Percentiles rank a stretch among this genome's conserved stretches.
Conservation (phyloP, 257 asterid species). For the Solanum raphanifolium region DNA sequence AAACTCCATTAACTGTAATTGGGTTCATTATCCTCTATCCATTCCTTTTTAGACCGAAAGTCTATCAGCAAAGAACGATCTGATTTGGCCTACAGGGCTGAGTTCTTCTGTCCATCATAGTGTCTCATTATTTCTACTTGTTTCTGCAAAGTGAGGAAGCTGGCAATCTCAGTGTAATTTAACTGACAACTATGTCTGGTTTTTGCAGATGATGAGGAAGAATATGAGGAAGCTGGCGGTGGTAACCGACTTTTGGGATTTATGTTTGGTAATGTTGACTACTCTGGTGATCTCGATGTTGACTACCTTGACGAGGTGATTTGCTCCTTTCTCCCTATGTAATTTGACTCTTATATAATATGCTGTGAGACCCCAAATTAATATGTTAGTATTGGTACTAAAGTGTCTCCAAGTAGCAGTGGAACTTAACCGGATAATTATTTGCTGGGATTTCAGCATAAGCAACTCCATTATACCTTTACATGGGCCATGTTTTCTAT, state of each 20-base stretch:
- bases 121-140: not conserved
- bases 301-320: constrained; percentile 98
- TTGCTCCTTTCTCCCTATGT: not conserved
- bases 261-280: constrained; percentile 96
- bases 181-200: not conserved
- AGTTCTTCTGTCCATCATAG: not conserved
- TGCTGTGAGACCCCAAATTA: not conserved
- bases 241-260: constrained; percentile 83
- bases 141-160: not conserved
- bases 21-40: not conserved
- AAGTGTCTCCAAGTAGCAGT: not conserved
- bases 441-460: not conserved
- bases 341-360: not conserved
- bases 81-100: not conserved
- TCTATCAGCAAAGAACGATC: not conserved
- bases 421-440: not conserved
- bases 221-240: constrained; percentile 75
- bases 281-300: constrained; percentile 94
- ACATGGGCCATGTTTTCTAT: not conserved
- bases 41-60: not conserved
- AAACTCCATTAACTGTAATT: not conserved
- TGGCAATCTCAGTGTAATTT: not conserved
- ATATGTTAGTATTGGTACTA: not conserved
- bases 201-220: constrained; percentile 88
- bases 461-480: not conserved